Evolutionary conservation across 495 filamentous ascomycete genomes (phyloP).

Genomic region (Podospora australis): DNA sequence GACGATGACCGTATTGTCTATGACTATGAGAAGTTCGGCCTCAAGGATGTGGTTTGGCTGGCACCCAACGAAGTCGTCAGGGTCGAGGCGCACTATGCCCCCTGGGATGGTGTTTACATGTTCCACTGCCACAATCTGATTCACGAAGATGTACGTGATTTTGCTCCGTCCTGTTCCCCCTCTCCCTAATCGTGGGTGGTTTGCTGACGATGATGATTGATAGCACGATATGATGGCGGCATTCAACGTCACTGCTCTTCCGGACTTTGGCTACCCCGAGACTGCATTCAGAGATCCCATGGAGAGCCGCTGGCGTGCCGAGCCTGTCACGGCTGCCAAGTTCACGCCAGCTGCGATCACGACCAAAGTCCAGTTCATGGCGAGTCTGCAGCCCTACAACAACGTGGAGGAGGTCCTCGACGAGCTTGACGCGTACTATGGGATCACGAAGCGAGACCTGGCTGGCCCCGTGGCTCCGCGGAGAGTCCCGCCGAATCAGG

Average conservation of each 20-base stretch:
- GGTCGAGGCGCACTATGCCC: slow-evolving; percentile 45
- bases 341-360: slow-evolving; percentile 23
- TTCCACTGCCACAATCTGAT: slow-evolving; percentile 53
- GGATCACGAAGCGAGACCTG: slow-evolving; percentile 8
- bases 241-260: slow-evolving; percentile 48
- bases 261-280: slow-evolving; percentile 43
- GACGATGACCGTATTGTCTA: slow-evolving; percentile 30
- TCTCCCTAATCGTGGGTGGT: neutral
- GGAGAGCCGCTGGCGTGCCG: slow-evolving; percentile 26
- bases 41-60: slow-evolving; percentile 50
- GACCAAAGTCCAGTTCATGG: slow-evolving; percentile 25
- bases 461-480: neutral
- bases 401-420: slow-evolving; percentile 21
- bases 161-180: no score
- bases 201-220: neutral
- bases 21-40: slow-evolving; percentile 42
- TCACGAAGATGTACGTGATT: slow-evolving; percentile 43
- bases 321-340: slow-evolving; percentile 18
- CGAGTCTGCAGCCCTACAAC: slow-evolving; percentile 21
- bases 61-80: slow-evolving; percentile 40
- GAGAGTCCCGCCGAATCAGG: no score
- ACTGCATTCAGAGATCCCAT: slow-evolving; percentile 33
- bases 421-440: slow-evolving; percentile 22
- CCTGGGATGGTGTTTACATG: slow-evolving; percentile 52
- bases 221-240: slow-evolving; percentile 55